Evolutionary conservation across 306 rosid species (phyloP), one percentile per base, ranked within the genome.

Genomic region (Lithocarpus polystachyus): DNA sequence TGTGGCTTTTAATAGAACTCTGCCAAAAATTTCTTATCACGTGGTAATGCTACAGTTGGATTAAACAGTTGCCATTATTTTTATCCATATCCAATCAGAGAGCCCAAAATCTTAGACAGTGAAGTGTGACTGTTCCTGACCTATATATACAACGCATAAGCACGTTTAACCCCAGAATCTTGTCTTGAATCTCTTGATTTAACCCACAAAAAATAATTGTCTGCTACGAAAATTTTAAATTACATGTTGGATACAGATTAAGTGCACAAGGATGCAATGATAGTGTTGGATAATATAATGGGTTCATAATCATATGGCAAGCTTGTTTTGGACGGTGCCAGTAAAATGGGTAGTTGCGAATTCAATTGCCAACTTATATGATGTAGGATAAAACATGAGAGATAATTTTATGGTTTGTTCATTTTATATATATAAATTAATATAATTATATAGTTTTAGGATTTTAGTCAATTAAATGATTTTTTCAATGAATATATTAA

Each of bases 151-250:
- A 13, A 10, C 22, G 23, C 29, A 48, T 5, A 57, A 19, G 15
- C 72, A 70, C 37, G 81, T 35, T 57, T 8, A 62, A 51, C 33
- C 12, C 18, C 5, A 51, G 69, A 70, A 61, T 71, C 28, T 81
- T 22, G 57, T 81, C 68, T 31, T 48, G 53, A 48, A 40, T 40
- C 45, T 40, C 12, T 40, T 40, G 45, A 40, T 40, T 48, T 48
- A 48, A 13, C 53, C 53, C 11, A 40, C 11, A 48, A 48, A 48
- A 48, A 48, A 48, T 2, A 48, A 2, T 48, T 31, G 57, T 81
- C 68, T 31, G 68, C 73, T 18, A 22, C 19, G 71, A 57, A 24
- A 65, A 28, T 26, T 61, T 14, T 26, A 28, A 61, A 24, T 61
- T 11, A 13, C 35, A 18, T 23, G 45, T 40, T 40, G 24, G 5